Base-by-base conservation (phyloP, 306 rosid genomes). In the Ammopiptanthus mongolicus region DNA sequence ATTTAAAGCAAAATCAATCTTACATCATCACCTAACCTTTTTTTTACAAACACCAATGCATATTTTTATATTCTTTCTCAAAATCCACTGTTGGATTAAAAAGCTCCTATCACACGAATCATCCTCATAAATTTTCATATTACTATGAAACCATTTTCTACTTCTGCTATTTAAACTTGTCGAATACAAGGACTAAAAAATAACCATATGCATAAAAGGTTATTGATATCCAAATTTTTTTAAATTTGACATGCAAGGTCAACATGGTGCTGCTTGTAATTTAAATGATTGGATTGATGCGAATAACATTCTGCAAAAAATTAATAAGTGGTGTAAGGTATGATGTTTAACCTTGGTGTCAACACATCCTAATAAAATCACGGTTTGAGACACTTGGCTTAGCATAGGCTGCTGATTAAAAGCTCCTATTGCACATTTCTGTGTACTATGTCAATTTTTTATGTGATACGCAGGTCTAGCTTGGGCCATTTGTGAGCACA, bases 401-500 rank as follows among this genome's bases (percentile, higher is more conserved):
- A 15, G 51, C 33, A 31, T 60, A 28, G 52, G 22, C 44, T 46
- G 29, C 44, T 29, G 37, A 44, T 39, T 28, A 37, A 64, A 61
- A 53, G 41, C 15, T 65, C 60, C 12, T 39, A 12, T 42, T 41
- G 29, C 56, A 56, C 9, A 28, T 46, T 60, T 4, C 2, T 14
- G 31, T 12, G 44, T 74, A 73, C 78, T 61, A 60, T n/a, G 65
- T 76, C 36, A 76, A 41, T 67, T 51, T 69, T 67, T 83, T 41
- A 13, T 51, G 72, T 81, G 82, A 71, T 82, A 71, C 31, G 76
- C 91, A 95, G 98, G 97, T 82, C 82, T 95, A 44, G 98, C 99
- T 77, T 95, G 99, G 99, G 97, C 97, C 78, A 92, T 95, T 42
- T 95, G 97, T 52, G 97, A 90, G 90, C 97, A 92, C 86, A 86